Base-by-base conservation (phyloP, 169 alveolate species). In the Plasmodium cynomolgi region DNA sequence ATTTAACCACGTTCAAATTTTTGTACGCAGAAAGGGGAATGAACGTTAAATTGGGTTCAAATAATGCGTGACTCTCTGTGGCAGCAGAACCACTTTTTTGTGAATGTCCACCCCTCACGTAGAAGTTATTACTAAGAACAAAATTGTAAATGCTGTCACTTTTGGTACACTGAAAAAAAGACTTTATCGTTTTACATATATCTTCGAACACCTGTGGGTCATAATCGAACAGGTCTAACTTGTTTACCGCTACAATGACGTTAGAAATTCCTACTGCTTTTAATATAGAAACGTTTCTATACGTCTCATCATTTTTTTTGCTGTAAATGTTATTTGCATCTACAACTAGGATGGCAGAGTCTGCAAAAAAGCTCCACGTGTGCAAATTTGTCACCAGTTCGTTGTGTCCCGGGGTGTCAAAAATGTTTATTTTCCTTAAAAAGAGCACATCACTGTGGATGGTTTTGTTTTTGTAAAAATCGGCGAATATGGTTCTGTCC, bases 331-430 rank as follows among this genome's bases (percentile, higher is more conserved):
- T 96, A 62, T 90, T 68, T 44, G 95, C 92, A 86, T 96, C 97
- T 23, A 96, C 96, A 33, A 96, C 94, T 62, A 96, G 83, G 13
- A 96, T 79, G 20, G 97, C 97, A 23, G 96, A 81, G 75, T 80
- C 95, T 23, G 97, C 97, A 92, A 95, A 96, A n/a, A 95, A 90
- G n/a, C 97, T 96, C 17, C 97, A 96, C 15, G 92, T 34, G 31
- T 93, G 96, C 58, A 96, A 96, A 74, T 93, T 96, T 74, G 93
- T 81, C 23, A 96, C 94, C 47, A 96, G 92, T 79, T 96, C 97
- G 26, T 92, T 95, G 26, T 96, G 97, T 3, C 97, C 97, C 11
- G 97, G 97, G 5, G 97, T 96, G 81, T 96, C 97, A 54, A 96
- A 95, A 68, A 96, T 91, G 47, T 96, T 95, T n/a, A 96, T 44